Conservation (phyloP, 2,329 filamentous ascomycete genomes). For the Fusarium lateritium region DNA sequence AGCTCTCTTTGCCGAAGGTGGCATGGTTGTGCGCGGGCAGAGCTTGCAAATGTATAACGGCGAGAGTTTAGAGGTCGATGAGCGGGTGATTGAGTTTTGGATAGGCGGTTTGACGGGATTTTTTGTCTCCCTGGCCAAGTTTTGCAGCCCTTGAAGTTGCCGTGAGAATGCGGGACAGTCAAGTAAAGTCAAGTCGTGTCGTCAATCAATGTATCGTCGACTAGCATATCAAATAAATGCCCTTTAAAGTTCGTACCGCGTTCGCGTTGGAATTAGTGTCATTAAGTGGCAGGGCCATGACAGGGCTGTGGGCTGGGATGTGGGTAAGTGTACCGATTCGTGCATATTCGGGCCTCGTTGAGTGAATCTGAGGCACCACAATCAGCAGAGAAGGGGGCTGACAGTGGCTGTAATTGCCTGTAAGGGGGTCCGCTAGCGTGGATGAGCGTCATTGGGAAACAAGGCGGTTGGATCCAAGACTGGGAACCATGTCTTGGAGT, state of each 20-base stretch:
- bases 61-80: slow-evolving; percentile 4
- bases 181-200: slow-evolving; percentile 42
- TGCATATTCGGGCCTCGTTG: slow-evolving; percentile 43
- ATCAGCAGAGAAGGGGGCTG: slow-evolving; percentile 29
- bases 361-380: slow-evolving; percentile 24
- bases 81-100: slow-evolving; percentile 1
- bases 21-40: slow-evolving; percentile 50
- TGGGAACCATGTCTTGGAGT: slow-evolving; percentile 26
- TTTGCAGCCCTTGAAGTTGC: slow-evolving; percentile 31
- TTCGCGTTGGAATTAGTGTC: slow-evolving; percentile 53
- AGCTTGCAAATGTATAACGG: slow-evolving; percentile 20
- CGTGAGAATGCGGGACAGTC: slow-evolving; percentile 23
- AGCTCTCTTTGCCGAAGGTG: slow-evolving; percentile 56
- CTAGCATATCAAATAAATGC: slow-evolving; percentile 46
- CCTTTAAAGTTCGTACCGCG: slow-evolving; percentile 52
- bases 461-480: slow-evolving; percentile 18
- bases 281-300: slow-evolving; percentile 48
- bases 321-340: slow-evolving; percentile 37
- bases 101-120: not conserved
- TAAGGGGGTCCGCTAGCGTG: slow-evolving; percentile 40
- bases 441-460: slow-evolving; percentile 25
- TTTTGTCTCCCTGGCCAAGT: slow-evolving; percentile 14
- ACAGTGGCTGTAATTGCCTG: slow-evolving; percentile 34
- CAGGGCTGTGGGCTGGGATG: slow-evolving; percentile 42
- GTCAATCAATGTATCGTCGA: slow-evolving; percentile 42